Base-by-base conservation (phyloP, 1,284 basidiomycete species). In the Thelephora terrestris region DNA sequence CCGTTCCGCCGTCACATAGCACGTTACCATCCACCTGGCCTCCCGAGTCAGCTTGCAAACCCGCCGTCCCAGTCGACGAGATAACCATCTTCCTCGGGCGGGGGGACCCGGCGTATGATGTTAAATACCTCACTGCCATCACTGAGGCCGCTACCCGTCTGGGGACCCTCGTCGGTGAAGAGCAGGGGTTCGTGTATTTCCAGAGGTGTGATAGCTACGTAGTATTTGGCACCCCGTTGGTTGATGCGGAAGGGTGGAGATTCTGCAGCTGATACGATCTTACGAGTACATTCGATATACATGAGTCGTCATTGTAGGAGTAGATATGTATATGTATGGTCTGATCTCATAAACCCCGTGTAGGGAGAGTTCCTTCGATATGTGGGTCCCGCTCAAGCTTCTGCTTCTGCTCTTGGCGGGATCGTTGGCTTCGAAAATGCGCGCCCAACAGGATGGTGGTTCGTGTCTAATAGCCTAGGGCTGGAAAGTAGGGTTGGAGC, bases 131-230 rank as follows among this genome's bases (percentile, higher is more conserved):
- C 12, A 54, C 66, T 9, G 70, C 70, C 0, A 59, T 70, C 7
- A 58, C 60, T 36, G 54, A 64, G 43, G 76, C 67, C 50, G 66
- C 69, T 0, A 60, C 57, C 7, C 58, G 55, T 0, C 63, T 81
- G 43, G 58, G 56, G 21, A 55, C 61, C 14, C 64, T 69, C 16
- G 71, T 71, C 1, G 48, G 68, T 7, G 78, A 80, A 50, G 66
- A 51, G 17, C 63, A 71, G 46, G 67, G 69, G 16, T n/a, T 71
- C 71, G 50, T 57, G 0, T 58, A 60, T 21, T 70, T 68, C 0
- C 59, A 70, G 3, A 52, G 71, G 40, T 79, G 82, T 55, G 67
- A 68, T 14, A 79, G 78, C 55, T 77, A 78, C 52, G 76, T 76
- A 3, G 65, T 74, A 10, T 64, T 55, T 38, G 70, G 68, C 46